These are phyloP conservation scores for Fusarium siculi DNA, from an alignment of 2,329 filamentous ascomycete species.

Conservation along the genomic window DNA sequence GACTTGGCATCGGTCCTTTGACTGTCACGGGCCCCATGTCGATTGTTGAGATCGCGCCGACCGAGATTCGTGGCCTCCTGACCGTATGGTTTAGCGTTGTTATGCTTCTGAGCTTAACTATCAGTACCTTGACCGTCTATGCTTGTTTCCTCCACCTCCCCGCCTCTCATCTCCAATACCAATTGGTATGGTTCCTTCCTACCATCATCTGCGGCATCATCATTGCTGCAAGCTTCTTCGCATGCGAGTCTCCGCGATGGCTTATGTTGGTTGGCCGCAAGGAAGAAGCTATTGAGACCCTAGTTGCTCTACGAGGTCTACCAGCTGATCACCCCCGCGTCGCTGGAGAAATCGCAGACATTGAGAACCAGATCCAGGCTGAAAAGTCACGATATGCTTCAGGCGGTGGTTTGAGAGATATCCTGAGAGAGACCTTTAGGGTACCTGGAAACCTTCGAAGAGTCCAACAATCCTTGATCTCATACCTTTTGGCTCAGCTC, in stretches of 20 bases:
- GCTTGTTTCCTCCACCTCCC: conserved; percentile 42
- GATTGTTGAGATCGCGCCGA: conserved; percentile 54
- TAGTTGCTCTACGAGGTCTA: conserved; percentile 42
- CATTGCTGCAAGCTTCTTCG: conserved; percentile 46
- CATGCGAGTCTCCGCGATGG: conserved; percentile 51
- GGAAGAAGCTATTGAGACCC: conserved; percentile 37
- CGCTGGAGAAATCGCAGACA: conserved; percentile 44
- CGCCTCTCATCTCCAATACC: conserved; percentile 40
- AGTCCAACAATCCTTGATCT: conserved; percentile 51
- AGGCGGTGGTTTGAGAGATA: conserved; percentile 20
- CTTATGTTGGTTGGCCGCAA: conserved; percentile 47
- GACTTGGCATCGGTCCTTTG: conserved; percentile 52
- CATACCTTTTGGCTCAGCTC: conserved; percentile 55
- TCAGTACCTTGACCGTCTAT: conserved; percentile 49
- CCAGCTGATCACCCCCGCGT: conserved; percentile 42
- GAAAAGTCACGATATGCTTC: conserved; percentile 19
- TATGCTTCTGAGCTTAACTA: conserved; percentile 49
- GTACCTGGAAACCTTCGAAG: conserved; percentile 53
- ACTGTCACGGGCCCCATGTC: conserved; percentile 52
- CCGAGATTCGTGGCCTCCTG: conserved; percentile 53
- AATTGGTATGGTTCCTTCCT: conserved; percentile 42
- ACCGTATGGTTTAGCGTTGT: conserved; percentile 51
- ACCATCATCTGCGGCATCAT: conserved; percentile 40
- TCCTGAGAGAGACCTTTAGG: conserved; percentile 52
- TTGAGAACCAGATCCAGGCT: conserved; percentile 37